A percentile compares a stretch with the other conserved stretches of the same genome.
phyloP scores from a whole-genome alignment of 257 asterid species.

The Craterostigma plantagineum region DNA sequence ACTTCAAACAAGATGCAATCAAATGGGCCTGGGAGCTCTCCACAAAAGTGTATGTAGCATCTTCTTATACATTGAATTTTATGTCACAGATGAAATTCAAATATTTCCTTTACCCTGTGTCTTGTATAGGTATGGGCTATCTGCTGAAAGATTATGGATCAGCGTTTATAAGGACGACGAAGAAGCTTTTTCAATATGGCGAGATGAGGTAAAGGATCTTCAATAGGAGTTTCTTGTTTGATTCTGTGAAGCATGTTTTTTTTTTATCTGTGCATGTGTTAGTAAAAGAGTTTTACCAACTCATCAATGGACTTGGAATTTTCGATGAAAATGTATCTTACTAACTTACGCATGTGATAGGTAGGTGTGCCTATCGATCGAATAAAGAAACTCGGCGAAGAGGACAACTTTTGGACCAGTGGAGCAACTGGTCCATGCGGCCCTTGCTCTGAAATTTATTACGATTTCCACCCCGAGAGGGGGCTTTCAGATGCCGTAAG shows the following conservation, averaged over 20 bases:
- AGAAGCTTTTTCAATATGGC: constrained; percentile 76
- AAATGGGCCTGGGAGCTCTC: constrained; percentile 99
- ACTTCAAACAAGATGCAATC: constrained; percentile 79
- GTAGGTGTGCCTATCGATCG: constrained; percentile 64
- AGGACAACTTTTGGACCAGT: constrained; percentile 95
- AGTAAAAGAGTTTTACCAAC: too few species aligned
- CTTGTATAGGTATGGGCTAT: constrained; percentile 43
- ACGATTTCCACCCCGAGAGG: constrained; percentile 78
- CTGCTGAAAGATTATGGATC: constrained; percentile 68
- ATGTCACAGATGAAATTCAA: too few species aligned
- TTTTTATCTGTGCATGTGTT: too few species aligned
- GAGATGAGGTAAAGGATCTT: constrained; percentile 34
- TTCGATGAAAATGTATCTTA: too few species aligned
- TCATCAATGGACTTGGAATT: too few species aligned
- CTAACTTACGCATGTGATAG: constrained; percentile 7
- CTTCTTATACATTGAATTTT: too few species aligned
- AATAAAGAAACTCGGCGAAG: constrained; percentile 70
- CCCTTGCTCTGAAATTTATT: constrained; percentile 89
- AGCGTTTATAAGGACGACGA: constrained; percentile 73
- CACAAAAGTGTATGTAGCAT: constrained; percentile 46
- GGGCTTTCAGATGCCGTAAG: constrained; percentile 66
- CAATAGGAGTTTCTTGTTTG: too few species aligned
- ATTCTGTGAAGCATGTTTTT: too few species aligned
- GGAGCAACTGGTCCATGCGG: constrained; percentile 96
- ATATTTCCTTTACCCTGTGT: background rate